Evolutionary conservation across 257 asterid species (phyloP), one percentile per base, ranked within the genome.

Genomic region (Petunia secreta): DNA sequence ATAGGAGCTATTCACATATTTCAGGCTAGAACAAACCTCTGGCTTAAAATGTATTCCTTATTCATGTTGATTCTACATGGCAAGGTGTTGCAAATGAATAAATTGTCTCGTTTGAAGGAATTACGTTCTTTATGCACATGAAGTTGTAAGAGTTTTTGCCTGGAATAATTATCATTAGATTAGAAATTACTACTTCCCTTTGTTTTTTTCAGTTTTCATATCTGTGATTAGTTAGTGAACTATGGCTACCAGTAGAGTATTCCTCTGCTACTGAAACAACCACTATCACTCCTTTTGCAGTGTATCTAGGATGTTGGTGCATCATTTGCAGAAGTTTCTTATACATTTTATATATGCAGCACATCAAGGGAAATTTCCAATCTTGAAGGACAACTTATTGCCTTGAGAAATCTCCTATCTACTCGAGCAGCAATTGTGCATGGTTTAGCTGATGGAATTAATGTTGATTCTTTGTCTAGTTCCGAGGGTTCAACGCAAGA

Each of bases 321-420:
- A 79, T 78, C 77, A 25, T 39, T 38, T 80, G 63, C 75, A 75
- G 65, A 79, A 52, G 52, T 10, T 48, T 77, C 71, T 83, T 62
- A 80, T 78, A 63, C 55, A 80, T 66, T 82, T 71, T 81, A 11
- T 68, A 58, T 78, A 4, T 85, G 82, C 97, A 95, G 99, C 79
- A 93, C 98, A 41, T 91, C 98, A 52, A 92, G 90, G 84, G 99
- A 93, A 81, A 95, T 95, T 7, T 93, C 96, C 64, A 92, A 93
- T 84, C 97, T 95, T 5, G 99, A 93, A 88, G 99, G 98, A 65
- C 96, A 95, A 89, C 97, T 95, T 4, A 91, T 90, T 1, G 86
- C 97, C 66, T 84, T 95, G 65, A 93, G 90, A 82, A 93, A 92
- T 68, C 96, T 89, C 63, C 83, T 95, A 6, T 89, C 96, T 0